phyloP scores from a whole-genome alignment of 352 stramenopile species.

The Phytopythium sindhum region DNA sequence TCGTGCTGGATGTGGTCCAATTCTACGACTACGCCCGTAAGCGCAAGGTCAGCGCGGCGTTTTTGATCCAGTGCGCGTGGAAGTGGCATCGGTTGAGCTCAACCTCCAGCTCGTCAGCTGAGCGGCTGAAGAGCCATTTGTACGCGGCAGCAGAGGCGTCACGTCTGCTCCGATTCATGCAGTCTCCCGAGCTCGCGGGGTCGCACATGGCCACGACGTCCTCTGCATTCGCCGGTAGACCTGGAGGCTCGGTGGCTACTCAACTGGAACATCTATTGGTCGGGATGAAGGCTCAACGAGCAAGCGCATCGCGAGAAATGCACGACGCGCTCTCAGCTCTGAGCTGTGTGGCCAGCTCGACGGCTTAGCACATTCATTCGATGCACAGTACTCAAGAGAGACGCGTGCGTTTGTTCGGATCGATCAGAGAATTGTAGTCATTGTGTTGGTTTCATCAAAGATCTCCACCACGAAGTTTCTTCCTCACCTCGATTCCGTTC shows the following conservation, averaged over 20 bases:
- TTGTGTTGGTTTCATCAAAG: constrained; percentile 60
- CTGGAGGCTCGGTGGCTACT: constrained; percentile 14
- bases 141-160: constrained; percentile 47
- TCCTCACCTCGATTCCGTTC: constrained; percentile 63
- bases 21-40: constrained; percentile 50
- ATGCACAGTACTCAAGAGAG: too few relatives aligned
- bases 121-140: constrained; percentile 24
- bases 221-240: constrained; percentile 9
- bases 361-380: neutral
- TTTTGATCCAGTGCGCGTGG: constrained; percentile 51
- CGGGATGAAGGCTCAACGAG: constrained; percentile 12
- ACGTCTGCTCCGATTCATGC: constrained; percentile 48
- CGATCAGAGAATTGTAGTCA: constrained; percentile 91
- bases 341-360: neutral
- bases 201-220: constrained; percentile 9
- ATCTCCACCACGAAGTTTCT: constrained; percentile 69
- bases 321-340: neutral
- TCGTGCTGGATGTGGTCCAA: constrained; percentile 54
- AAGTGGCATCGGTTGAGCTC: constrained; percentile 17
- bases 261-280: constrained; percentile 17
- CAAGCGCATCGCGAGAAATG: neutral
- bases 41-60: constrained; percentile 33
- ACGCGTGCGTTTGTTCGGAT: constrained; percentile 17
- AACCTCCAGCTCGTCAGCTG: neutral
- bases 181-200: constrained; percentile 21